phyloP scores from a whole-genome alignment of 2,329 filamentous ascomycete genomes.

The Fusarium sp. region DNA sequence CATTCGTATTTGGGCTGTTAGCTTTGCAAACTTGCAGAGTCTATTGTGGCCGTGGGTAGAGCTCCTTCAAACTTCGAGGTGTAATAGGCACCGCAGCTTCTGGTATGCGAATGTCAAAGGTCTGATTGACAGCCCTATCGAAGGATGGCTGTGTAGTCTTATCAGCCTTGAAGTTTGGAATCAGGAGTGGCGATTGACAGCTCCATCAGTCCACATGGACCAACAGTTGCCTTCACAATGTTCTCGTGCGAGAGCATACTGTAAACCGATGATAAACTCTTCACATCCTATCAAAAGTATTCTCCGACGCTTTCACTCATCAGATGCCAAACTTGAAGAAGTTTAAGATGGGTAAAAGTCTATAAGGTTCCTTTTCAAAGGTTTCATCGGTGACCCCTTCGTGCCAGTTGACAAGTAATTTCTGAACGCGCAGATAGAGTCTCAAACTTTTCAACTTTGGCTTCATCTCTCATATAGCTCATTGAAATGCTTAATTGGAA shows the following conservation, averaged over 20 bases:
- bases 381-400: not conserved
- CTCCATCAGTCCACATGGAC: not conserved
- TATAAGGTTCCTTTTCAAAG: not conserved
- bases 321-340: not conserved
- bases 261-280: too few relatives aligned
- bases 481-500: rapidly evolving
- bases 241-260: not conserved
- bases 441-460: not conserved
- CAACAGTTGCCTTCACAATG: not conserved
- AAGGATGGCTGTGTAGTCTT: not conserved
- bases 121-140: not conserved
- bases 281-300: not conserved
- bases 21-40: not conserved
- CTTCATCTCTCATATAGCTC: too few relatives aligned
- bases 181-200: not conserved
- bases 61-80: not conserved
- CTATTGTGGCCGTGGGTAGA: not conserved
- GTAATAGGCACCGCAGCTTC: not conserved
- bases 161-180: not conserved
- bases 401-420: too few relatives aligned
- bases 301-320: not conserved
- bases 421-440: not conserved
- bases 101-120: not conserved
- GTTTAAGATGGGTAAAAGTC: not conserved
- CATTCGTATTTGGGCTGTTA: not conserved